phyloP scores from a whole-genome alignment of 2,329 filamentous ascomycete species.

The Tolypocladium album region DNA sequence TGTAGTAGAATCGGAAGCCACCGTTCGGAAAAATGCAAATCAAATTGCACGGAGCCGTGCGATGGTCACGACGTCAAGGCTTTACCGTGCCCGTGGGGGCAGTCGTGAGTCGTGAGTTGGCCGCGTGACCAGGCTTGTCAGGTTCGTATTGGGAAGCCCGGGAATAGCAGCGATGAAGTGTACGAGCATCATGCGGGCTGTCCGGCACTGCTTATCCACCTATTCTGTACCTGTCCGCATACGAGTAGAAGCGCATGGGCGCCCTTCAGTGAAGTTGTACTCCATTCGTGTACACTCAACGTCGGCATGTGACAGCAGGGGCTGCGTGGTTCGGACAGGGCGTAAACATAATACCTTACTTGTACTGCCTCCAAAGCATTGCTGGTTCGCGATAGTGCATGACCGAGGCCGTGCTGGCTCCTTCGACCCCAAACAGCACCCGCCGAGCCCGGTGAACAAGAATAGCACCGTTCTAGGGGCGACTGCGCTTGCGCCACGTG shows the following conservation, averaged over 20 bases:
- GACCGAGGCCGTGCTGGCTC: background rate
- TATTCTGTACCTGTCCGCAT: too few relatives aligned
- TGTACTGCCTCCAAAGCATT: background rate
- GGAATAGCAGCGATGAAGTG: background rate
- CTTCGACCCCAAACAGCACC: background rate
- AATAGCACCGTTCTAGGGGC: background rate
- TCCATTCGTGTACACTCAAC: background rate
- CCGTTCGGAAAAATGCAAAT: background rate
- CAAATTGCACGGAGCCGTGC: background rate
- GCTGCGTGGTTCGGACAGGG: background rate
- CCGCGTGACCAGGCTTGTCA: background rate
- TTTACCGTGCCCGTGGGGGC: background rate
- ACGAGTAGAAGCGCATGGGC: background rate
- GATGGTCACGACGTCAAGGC: background rate
- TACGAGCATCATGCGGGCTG: background rate
- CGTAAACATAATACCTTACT: too few relatives aligned
- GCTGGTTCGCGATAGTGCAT: background rate
- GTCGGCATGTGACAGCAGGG: background rate
- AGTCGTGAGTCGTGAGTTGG: background rate
- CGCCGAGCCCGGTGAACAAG: background rate
- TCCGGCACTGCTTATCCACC: background rate
- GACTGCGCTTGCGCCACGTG: background rate
- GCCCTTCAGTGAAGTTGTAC: background rate
- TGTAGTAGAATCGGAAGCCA: background rate
- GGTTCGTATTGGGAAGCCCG: background rate